A percentile compares a stretch with the other conserved stretches of the same genome.
Evolutionary conservation across 1,284 basidiomycete species (phyloP).

Genomic region (Trametes polyzona): DNA sequence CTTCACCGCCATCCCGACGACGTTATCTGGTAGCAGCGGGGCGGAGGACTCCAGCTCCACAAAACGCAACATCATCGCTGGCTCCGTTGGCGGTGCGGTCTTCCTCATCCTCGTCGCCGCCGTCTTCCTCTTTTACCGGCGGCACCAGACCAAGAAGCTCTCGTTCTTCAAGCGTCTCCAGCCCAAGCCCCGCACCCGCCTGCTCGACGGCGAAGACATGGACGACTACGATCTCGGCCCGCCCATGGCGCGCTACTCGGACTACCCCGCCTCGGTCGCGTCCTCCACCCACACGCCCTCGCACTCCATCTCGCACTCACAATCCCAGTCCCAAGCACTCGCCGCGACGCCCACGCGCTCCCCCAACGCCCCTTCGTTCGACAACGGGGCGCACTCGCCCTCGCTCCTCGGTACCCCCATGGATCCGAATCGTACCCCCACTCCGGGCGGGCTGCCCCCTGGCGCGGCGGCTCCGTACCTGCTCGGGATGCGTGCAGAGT

Average conservation of each 20-base stretch:
- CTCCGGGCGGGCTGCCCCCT: conserved; percentile 6
- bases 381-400: too few relatives aligned
- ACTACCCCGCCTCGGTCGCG: conserved; percentile 36
- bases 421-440: conserved; percentile 24
- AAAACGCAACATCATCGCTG: conserved; percentile 49
- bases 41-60: conserved; percentile 3
- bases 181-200: conserved; percentile 41
- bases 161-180: conserved; percentile 43
- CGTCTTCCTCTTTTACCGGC: conserved; percentile 45
- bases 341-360: conserved; percentile 9
- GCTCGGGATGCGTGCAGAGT: conserved; percentile 47
- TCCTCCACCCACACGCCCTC: conserved; percentile 11
- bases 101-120: conserved; percentile 44
- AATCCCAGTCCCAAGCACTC: background rate
- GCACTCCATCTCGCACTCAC: conserved; percentile 11
- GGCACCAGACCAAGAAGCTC: conserved; percentile 45
- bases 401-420: conserved; percentile 16
- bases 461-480: conserved; percentile 36
- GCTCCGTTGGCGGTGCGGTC: conserved; percentile 48
- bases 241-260: conserved; percentile 36
- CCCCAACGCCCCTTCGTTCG: conserved; percentile 15
- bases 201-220: conserved; percentile 52
- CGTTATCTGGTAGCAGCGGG: conserved; percentile 11
- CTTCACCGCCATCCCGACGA: conserved; percentile 25
- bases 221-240: conserved; percentile 42